phyloP scores from a whole-genome alignment of 192 early-diverging fungal genomes.

The Physocladia obscura region DNA sequence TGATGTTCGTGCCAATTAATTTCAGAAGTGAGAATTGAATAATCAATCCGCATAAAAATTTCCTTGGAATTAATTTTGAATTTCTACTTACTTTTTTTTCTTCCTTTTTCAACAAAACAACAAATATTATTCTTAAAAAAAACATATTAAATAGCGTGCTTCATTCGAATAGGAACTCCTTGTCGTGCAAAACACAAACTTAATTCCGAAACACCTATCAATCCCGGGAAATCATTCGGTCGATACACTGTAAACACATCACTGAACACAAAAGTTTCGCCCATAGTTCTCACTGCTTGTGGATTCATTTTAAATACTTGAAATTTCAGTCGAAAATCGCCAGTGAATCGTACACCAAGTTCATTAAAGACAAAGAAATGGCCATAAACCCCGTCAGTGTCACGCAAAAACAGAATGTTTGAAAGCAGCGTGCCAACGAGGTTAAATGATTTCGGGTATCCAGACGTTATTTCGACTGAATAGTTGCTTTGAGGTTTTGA shows the following conservation, averaged over 20 bases:
- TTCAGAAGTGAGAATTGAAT: too few relatives aligned
- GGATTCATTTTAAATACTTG: slow-evolving; percentile 26
- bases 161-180: slow-evolving; percentile 18
- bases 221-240: slow-evolving; percentile 41
- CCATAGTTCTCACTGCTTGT: too few relatives aligned
- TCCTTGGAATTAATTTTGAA: too few relatives aligned
- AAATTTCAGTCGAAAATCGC: slow-evolving; percentile 40
- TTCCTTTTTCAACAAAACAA: too few relatives aligned
- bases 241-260: slow-evolving; percentile 32
- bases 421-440: slow-evolving; percentile 32
- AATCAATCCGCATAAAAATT: background rate
- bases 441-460: slow-evolving; percentile 1
- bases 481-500: background rate
- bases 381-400: slow-evolving; percentile 34
- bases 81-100: too few relatives aligned
- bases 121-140: too few relatives aligned
- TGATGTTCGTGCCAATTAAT: too few relatives aligned
- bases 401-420: slow-evolving; percentile 4
- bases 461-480: background rate
- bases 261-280: background rate
- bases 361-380: slow-evolving; percentile 54
- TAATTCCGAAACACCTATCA: slow-evolving; percentile 31
- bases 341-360: slow-evolving; percentile 43
- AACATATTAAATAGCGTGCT: too few relatives aligned
- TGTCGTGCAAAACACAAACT: slow-evolving; percentile 34